These are phyloP conservation scores for Lunasporangiospora selenospora DNA, from an alignment of 192 early-diverging fungal genomes.

Conservation along the genomic window DNA sequence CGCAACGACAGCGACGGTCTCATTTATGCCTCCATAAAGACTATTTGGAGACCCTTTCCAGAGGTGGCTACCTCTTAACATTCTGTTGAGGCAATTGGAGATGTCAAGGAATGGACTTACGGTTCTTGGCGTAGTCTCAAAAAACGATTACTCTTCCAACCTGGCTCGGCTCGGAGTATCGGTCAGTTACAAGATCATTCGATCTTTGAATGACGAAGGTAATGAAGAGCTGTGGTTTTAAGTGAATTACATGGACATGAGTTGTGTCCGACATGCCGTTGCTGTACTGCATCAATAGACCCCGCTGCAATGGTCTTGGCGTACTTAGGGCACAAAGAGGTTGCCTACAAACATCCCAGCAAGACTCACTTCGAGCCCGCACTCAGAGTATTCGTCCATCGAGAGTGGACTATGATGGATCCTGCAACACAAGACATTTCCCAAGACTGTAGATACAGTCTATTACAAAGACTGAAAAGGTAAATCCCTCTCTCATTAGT, in stretches of 20 bases:
- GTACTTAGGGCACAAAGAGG: neutral
- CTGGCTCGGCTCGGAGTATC: neutral
- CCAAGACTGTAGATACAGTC: too few species aligned
- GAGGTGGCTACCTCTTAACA: neutral
- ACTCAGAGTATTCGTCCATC: neutral
- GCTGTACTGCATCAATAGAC: neutral
- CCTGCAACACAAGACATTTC: too few species aligned
- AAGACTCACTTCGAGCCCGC: neutral
- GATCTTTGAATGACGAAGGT: neutral
- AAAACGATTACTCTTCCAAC: constrained; percentile 3
- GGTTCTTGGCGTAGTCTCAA: neutral
- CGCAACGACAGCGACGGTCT: constrained; percentile 4
- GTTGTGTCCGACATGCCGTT: constrained; percentile 1
- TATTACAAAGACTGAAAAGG: too few species aligned
- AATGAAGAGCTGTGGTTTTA: too few species aligned
- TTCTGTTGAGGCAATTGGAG: too few species aligned
- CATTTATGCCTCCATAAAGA: neutral
- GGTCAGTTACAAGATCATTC: neutral
- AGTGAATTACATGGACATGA: too few species aligned
- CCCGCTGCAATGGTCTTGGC: neutral
- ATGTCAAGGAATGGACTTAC: neutral
- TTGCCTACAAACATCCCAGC: neutral
- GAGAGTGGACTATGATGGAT: neutral
- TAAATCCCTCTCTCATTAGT: too few species aligned
- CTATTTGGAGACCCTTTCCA: constrained; percentile 4